A percentile compares a stretch with the other conserved stretches of the same genome.
Conservation (phyloP, 805 yeast genomes). For the Zygosaccharomyces kombuchaensis region DNA sequence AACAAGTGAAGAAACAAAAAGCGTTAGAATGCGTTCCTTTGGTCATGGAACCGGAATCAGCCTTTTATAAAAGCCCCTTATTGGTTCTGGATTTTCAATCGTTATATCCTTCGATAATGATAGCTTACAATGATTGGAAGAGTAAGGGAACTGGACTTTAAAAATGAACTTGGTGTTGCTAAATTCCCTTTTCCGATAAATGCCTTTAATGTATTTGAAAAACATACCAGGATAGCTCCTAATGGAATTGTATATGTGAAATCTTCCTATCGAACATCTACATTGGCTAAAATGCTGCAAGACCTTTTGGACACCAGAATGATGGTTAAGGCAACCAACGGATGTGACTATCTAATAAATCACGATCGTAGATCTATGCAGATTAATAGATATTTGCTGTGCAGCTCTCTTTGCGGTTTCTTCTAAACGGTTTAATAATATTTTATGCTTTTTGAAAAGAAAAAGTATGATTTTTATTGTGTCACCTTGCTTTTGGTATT, state of each 20-base stretch:
- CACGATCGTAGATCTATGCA: too few species aligned
- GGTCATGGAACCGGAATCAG: constrained; percentile 87
- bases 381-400: too few species aligned
- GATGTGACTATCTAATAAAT: not conserved
- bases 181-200: constrained; percentile 53
- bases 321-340: constrained; percentile 64
- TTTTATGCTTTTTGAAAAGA: too few species aligned
- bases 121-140: constrained; percentile 82
- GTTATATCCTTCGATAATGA: constrained; percentile 84
- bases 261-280: constrained; percentile 58
- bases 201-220: constrained; percentile 46
- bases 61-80: constrained; percentile 81
- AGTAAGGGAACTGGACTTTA: constrained; percentile 46
- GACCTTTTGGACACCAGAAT: constrained; percentile 79
- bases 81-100: constrained; percentile 92
- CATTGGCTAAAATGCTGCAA: constrained; percentile 75
- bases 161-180: constrained; percentile 51
- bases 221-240: constrained; percentile 69
- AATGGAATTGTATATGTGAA: constrained; percentile 82
- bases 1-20: constrained; percentile 77
- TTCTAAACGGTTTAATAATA: too few species aligned
- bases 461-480: too few species aligned
- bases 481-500: too few species aligned
- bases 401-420: too few species aligned
- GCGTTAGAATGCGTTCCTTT: constrained; percentile 85